These are phyloP conservation scores for Cinnamomum micranthum DNA, from an alignment of 164 flowering plant genomes.

Conservation along the genomic window DNA sequence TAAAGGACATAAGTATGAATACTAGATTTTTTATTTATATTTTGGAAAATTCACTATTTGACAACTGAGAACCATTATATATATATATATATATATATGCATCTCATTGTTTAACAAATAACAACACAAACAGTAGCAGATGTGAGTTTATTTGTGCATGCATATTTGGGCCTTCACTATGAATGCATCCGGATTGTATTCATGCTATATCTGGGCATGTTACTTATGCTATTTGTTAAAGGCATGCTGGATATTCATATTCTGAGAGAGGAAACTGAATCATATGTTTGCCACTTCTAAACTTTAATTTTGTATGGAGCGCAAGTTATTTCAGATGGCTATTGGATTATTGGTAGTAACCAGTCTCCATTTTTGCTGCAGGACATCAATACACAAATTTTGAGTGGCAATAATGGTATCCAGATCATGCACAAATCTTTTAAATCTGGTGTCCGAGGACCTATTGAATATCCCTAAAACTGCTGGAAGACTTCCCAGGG, in stretches of 20 bases:
- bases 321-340: background rate
- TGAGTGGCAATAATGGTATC: constrained; percentile 44
- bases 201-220: background rate
- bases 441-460: constrained; percentile 52
- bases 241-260: background rate
- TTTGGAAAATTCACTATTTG: too few species aligned
- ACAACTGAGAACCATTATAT: background rate
- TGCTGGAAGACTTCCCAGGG: constrained; percentile 54
- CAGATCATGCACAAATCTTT: constrained; percentile 47
- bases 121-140: background rate
- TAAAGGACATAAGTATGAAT: too few species aligned
- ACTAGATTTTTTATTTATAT: too few species aligned
- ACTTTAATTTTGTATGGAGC: background rate
- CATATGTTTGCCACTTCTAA: background rate
- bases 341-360: background rate
- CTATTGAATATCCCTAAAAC: constrained; percentile 46
- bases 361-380: background rate
- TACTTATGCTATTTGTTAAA: background rate
- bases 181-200: background rate
- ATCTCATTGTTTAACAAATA: too few species aligned
- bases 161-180: too few species aligned
- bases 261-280: background rate
- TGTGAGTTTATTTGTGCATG: background rate
- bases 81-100: too few species aligned
- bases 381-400: background rate